Evolutionary conservation across 345 rosid species (phyloP).

Genomic region (Hypericum androsaemum): DNA sequence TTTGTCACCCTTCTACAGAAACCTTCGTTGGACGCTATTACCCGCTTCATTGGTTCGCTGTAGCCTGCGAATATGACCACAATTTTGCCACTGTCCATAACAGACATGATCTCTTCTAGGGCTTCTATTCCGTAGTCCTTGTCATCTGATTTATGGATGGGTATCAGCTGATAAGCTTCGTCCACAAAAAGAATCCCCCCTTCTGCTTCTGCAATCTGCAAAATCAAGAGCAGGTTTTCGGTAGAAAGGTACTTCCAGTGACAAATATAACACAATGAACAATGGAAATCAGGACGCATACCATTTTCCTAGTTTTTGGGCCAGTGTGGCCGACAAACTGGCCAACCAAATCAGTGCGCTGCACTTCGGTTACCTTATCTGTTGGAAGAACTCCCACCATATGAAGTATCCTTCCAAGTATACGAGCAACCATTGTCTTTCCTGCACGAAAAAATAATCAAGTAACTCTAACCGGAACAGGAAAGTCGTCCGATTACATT

Average conservation of each 20-base stretch:
- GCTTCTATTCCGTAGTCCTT: constrained; percentile 98
- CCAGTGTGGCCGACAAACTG: constrained; percentile 99
- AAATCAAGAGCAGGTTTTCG: constrained; percentile 7
- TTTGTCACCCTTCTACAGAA: constrained; percentile 95
- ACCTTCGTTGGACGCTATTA: constrained; percentile 87
- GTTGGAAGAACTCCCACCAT: constrained; percentile 90
- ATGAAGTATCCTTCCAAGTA: constrained; percentile 82
- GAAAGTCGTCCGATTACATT: no score
- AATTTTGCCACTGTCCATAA: constrained; percentile 83
- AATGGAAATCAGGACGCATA: constrained; percentile 9
- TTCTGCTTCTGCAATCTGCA: constrained; percentile 90
- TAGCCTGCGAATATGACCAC: constrained; percentile 95
- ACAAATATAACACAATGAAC: constrained; percentile 1
- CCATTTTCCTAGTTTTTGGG: constrained; percentile 95
- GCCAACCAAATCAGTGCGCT: constrained; percentile 97
- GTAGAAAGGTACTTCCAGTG: not conserved
- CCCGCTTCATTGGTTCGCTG: constrained; percentile 94
- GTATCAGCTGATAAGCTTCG: constrained; percentile 89
- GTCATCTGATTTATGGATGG: constrained; percentile 88
- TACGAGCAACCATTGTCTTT: constrained; percentile 95
- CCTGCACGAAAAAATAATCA: constrained; percentile 35
- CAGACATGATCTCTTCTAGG: constrained; percentile 91
- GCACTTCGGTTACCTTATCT: constrained; percentile 78
- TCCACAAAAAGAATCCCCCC: constrained; percentile 99
- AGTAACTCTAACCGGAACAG: not conserved